Conservation (phyloP, 495 filamentous ascomycete genomes). For the Neohortaea acidophila region DNA sequence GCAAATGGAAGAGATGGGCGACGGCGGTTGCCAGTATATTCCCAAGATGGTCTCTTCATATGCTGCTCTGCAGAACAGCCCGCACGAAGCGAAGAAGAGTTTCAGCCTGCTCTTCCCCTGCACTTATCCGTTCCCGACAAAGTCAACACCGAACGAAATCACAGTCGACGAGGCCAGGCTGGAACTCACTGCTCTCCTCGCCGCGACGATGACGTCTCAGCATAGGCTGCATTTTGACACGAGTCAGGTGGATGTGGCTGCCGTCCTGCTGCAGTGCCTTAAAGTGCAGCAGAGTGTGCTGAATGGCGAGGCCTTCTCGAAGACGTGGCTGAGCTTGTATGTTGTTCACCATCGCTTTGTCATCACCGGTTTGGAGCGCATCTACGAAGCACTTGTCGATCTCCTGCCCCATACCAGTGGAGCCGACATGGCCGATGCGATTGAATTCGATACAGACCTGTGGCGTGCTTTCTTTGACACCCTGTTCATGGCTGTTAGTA, state of each 20-base stretch:
- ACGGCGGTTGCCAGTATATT: conserved; percentile 72
- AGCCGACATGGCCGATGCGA: conserved; percentile 80
- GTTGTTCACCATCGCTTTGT: conserved; percentile 90
- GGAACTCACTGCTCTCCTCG: conserved; percentile 76
- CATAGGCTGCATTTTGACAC: conserved; percentile 46
- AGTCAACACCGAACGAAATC: conserved; percentile 42
- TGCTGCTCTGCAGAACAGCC: conserved; percentile 50
- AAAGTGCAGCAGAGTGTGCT: conserved; percentile 82
- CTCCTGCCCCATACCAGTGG: conserved; percentile 61
- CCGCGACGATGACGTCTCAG: conserved; percentile 53
- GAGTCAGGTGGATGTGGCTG: conserved; percentile 58
- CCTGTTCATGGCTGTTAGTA: conserved; percentile 75
- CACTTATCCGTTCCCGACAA: conserved; percentile 75
- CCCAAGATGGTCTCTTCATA: conserved; percentile 86
- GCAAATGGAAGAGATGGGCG: conserved; percentile 61
- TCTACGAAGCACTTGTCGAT: conserved; percentile 60
- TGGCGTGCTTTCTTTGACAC: conserved; percentile 91
- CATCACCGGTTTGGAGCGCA: conserved; percentile 72
- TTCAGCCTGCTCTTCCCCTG: conserved; percentile 81
- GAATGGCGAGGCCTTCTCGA: conserved; percentile 77
- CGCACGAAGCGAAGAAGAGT: conserved; percentile 47
- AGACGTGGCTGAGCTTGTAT: conserved; percentile 79
- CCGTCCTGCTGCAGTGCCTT: conserved; percentile 56
- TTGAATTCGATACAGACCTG: conserved; percentile 78
- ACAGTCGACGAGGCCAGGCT: conserved; percentile 79